These are phyloP conservation scores for Ascoidea tarda DNA, from an alignment of 805 yeast species.

Conservation along the genomic window DNA sequence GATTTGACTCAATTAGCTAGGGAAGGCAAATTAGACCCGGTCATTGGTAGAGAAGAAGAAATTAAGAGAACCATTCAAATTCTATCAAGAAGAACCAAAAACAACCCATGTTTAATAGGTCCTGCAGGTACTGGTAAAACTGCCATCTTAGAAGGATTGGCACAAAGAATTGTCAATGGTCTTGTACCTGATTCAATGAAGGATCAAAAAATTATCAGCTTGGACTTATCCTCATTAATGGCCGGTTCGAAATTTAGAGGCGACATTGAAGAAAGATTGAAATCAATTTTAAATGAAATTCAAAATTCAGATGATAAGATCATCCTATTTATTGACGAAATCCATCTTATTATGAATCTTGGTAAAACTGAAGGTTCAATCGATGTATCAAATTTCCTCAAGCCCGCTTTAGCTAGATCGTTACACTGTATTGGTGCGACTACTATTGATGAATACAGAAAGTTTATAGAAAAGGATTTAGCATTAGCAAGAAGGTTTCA, in stretches of 20 bases:
- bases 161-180: slow-evolving; percentile 81
- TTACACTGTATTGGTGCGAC: slow-evolving; percentile 95
- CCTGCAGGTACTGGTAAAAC: slow-evolving; percentile 98
- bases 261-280: slow-evolving; percentile 86
- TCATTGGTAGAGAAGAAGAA: slow-evolving; percentile 93
- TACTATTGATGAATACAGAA: slow-evolving; percentile 82
- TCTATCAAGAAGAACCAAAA: slow-evolving; percentile 82
- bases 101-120: slow-evolving; percentile 91
- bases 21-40: slow-evolving; percentile 90
- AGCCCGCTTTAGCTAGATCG: slow-evolving; percentile 91
- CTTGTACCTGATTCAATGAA: slow-evolving; percentile 94
- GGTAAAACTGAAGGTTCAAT: slow-evolving; percentile 86
- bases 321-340: slow-evolving; percentile 80
- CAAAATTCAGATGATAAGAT: slow-evolving; percentile 52
- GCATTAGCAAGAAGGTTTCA: slow-evolving; percentile 92
- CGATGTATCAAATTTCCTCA: slow-evolving; percentile 86
- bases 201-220: slow-evolving; percentile 66
- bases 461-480: slow-evolving; percentile 91
- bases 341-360: slow-evolving; percentile 77
- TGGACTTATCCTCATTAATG: slow-evolving; percentile 80
- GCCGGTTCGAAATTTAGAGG: slow-evolving; percentile 96
- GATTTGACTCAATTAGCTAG: slow-evolving; percentile 78
- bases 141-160: slow-evolving; percentile 91
- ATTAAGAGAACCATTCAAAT: slow-evolving; percentile 88
- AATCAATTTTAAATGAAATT: slow-evolving; percentile 68